A percentile compares a stretch with the other conserved stretches of the same genome.
These are phyloP conservation scores for Aspergillus flavus DNA, from an alignment of 2,329 filamentous ascomycete species.

Conservation along the genomic window DNA sequence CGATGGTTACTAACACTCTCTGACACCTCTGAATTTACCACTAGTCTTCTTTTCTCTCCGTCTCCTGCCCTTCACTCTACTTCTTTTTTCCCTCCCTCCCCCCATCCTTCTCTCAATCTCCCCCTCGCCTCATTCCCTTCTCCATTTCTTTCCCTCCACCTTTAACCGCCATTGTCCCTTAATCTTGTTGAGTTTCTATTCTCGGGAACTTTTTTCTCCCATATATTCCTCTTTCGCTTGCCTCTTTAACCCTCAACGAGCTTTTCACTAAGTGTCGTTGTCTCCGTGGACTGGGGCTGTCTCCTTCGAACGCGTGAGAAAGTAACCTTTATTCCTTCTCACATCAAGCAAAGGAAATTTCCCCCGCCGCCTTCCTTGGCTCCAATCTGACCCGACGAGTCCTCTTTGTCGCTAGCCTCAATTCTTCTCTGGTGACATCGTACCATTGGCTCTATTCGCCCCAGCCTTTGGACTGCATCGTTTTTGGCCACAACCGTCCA, in stretches of 20 bases:
- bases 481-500: conserved; percentile 10
- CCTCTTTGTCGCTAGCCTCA: conserved; percentile 16
- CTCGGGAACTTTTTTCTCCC: conserved; percentile 18
- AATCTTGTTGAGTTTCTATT: conserved; percentile 21
- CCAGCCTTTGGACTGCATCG: conserved; percentile 12
- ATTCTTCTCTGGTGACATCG: conserved; percentile 13
- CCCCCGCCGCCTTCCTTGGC: background rate
- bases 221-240: conserved; percentile 18
- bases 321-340: conserved; percentile 20
- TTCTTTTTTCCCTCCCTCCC: conserved; percentile 19
- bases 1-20: background rate
- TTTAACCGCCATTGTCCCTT: conserved; percentile 14
- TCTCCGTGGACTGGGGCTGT: conserved; percentile 30
- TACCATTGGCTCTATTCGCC: conserved; percentile 4
- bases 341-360: conserved; percentile 10
- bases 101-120: conserved; percentile 9
- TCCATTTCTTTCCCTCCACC: conserved; percentile 50
- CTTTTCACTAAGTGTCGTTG: conserved; percentile 58
- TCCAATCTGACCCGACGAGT: conserved; percentile 11
- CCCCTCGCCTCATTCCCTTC: conserved; percentile 12
- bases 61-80: background rate
- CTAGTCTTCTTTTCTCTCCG: conserved; percentile 12
- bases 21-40: conserved; percentile 14
- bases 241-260: conserved; percentile 39
- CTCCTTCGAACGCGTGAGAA: conserved; percentile 29